Conservation (phyloP, 139 green algal genomes). For the Picochlorum sp. region DNA sequence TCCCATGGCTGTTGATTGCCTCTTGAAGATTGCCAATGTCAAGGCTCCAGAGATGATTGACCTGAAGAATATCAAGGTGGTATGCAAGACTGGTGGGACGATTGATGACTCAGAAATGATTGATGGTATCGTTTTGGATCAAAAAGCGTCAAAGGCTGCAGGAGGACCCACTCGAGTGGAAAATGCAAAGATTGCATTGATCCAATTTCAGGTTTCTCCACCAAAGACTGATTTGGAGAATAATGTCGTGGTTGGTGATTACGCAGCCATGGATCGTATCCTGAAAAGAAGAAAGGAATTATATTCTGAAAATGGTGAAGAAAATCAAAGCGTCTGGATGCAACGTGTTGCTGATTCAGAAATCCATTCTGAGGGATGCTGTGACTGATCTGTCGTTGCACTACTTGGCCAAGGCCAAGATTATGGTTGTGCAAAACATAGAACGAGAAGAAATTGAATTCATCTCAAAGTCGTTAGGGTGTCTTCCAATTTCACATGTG, state of each 20-base stretch:
- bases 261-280: slow-evolving; percentile 43
- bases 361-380: slow-evolving; percentile 94
- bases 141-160: slow-evolving; percentile 76
- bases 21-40: slow-evolving; percentile 81
- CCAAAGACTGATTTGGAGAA: slow-evolving; percentile 99
- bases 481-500: slow-evolving; percentile 90
- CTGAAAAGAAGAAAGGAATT: slow-evolving; percentile 93
- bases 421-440: slow-evolving; percentile 96
- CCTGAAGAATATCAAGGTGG: slow-evolving; percentile 86
- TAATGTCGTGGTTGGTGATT: slow-evolving; percentile 78
- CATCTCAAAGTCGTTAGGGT: slow-evolving; percentile 93
- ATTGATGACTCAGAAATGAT: slow-evolving; percentile 94
- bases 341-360: slow-evolving; percentile 99
- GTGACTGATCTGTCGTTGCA: slow-evolving; percentile 95
- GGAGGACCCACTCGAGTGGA: slow-evolving; percentile 84
- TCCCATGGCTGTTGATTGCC: slow-evolving; percentile 93
- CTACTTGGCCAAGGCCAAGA: slow-evolving; percentile 99
- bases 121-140: slow-evolving; percentile 92
- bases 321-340: slow-evolving; percentile 90
- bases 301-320: slow-evolving; percentile 98
- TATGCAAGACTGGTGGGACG: slow-evolving; percentile 90
- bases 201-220: slow-evolving; percentile 92
- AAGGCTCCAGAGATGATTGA: slow-evolving; percentile 74
- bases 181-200: slow-evolving; percentile 92
- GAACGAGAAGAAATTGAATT: slow-evolving; percentile 99